Percentiles rank a stretch among this genome's conserved stretches.
phyloP scores from a whole-genome alignment of 352 stramenopile genomes.

The Elongisporangium undulatum region DNA sequence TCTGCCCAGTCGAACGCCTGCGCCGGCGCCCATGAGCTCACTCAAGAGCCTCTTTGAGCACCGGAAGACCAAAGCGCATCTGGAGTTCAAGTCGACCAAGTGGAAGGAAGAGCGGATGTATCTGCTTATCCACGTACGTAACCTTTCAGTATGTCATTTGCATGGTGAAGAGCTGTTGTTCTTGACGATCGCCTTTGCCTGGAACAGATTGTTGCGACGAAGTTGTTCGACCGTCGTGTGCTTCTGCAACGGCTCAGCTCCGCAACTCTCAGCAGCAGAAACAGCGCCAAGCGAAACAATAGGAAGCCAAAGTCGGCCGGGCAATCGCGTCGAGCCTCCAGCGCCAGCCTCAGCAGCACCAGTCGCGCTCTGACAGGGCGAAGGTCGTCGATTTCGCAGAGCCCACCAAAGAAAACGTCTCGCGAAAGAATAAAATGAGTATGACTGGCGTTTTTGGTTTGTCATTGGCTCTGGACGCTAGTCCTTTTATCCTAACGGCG shows the following conservation, averaged over 20 bases:
- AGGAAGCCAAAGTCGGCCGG: not conserved
- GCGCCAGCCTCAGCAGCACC: not conserved
- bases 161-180: no score
- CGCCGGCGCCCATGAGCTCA: constrained; percentile 13
- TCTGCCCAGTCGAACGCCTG: constrained; percentile 20
- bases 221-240: not conserved
- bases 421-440: not conserved
- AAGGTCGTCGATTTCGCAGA: not conserved
- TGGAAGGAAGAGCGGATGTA: constrained; percentile 47
- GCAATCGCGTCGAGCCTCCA: not conserved
- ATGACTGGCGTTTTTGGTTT: not conserved
- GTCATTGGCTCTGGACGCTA: no score
- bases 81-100: constrained; percentile 36
- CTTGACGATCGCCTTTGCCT: not conserved
- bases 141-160: no score
- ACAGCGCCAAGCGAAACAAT: not conserved
- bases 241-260: not conserved
- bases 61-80: constrained; percentile 24
- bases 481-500: not conserved
- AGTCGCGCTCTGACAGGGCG: not conserved
- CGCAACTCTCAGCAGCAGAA: not conserved
- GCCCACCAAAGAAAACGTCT: not conserved
- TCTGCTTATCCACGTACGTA: constrained; percentile 34
- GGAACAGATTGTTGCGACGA: not conserved
- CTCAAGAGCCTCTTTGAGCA: constrained; percentile 32